A percentile compares a stretch with the other conserved stretches of the same genome.
phyloP scores from a whole-genome alignment of 306 rosid species.

The Vigna mungo region DNA sequence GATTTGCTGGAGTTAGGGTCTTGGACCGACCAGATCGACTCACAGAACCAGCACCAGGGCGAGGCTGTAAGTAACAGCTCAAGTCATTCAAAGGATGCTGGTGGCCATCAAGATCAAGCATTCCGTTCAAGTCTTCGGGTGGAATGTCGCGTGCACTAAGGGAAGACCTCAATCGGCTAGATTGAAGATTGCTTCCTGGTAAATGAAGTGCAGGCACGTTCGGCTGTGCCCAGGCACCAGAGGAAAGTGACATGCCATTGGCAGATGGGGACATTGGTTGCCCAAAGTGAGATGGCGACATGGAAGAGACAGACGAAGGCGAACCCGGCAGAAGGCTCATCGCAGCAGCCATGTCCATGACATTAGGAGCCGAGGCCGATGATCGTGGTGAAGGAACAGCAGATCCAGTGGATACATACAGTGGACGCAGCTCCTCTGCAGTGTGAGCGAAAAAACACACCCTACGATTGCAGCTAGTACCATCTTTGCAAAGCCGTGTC shows the following conservation, averaged over 20 bases:
- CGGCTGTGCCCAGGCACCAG: slow-evolving; percentile 68
- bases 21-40: slow-evolving; percentile 65
- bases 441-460: slow-evolving; percentile 90
- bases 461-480: slow-evolving; percentile 73
- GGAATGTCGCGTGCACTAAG: slow-evolving; percentile 77
- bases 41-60: slow-evolving; percentile 47
- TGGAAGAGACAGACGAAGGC: slow-evolving; percentile 68
- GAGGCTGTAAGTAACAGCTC: slow-evolving; percentile 67
- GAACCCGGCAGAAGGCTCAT: slow-evolving; percentile 80
- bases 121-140: slow-evolving; percentile 54
- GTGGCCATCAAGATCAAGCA: slow-evolving; percentile 66
- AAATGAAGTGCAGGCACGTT: slow-evolving; percentile 88
- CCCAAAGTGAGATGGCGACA: slow-evolving; percentile 76
- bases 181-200: slow-evolving; percentile 82
- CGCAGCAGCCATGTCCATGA: slow-evolving; percentile 92
- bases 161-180: slow-evolving; percentile 83
- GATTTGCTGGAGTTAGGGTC: slow-evolving; percentile 72
- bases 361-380: slow-evolving; percentile 63
- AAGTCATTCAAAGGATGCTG: slow-evolving; percentile 69
- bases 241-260: slow-evolving; percentile 60
- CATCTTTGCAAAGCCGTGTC: slow-evolving; percentile 88
- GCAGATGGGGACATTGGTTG: slow-evolving; percentile 84
- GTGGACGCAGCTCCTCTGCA: slow-evolving; percentile 72
- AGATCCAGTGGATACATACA: slow-evolving; percentile 83
- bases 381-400: slow-evolving; percentile 80